Evolutionary conservation across 805 yeast genomes (phyloP).

Genomic region (Candida corydali): DNA sequence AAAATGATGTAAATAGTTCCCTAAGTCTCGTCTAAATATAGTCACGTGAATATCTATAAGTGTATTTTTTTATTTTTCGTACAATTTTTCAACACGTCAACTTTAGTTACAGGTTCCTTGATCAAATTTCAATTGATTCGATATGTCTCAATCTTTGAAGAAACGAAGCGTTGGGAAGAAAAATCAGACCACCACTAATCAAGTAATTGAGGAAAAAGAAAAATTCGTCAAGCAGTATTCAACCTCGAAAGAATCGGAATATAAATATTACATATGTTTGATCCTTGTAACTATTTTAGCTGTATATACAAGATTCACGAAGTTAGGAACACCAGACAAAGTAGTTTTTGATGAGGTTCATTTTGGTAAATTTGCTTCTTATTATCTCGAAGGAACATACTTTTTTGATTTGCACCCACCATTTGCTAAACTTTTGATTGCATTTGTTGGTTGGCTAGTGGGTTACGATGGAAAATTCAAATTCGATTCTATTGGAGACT

Average conservation of each 20-base stretch:
- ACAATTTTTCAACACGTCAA: constrained; percentile 13
- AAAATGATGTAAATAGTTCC: constrained; percentile 26
- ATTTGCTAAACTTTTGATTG: constrained; percentile 89
- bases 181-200: background rate
- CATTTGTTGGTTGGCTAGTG: constrained; percentile 80
- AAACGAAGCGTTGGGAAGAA: constrained; percentile 24
- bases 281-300: constrained; percentile 39
- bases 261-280: constrained; percentile 31
- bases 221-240: constrained; percentile 4
- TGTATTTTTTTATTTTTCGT: constrained; percentile 3
- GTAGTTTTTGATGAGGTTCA: constrained; percentile 88
- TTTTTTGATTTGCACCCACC: constrained; percentile 99
- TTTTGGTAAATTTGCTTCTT: constrained; percentile 81
- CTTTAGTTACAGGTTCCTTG: constrained; percentile 1
- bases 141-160: constrained; percentile 27
- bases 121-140: background rate
- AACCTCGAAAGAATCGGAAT: constrained; percentile 21
- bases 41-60: constrained; percentile 1
- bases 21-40: no score
- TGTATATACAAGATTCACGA: constrained; percentile 53
- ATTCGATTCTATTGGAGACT: constrained; percentile 85
- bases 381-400: constrained; percentile 83
- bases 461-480: constrained; percentile 93
- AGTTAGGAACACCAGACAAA: constrained; percentile 60
- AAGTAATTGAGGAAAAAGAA: constrained; percentile 2